Base-by-base conservation (phyloP, 129 eudicot species). In the Flaveria bidentis region DNA sequence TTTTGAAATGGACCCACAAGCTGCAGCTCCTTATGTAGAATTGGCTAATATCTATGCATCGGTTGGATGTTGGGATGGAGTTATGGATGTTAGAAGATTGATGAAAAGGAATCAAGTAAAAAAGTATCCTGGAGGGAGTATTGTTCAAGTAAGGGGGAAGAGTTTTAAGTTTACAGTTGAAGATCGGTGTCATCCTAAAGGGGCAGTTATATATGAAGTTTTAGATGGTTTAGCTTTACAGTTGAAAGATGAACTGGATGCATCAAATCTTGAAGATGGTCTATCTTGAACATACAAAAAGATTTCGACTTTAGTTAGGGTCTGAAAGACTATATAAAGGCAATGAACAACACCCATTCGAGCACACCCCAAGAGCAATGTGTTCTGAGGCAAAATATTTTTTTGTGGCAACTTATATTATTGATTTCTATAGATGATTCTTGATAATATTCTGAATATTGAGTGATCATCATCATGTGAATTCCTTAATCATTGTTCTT, bases 1-100 rank as follows among this genome's bases (percentile, higher is more conserved):
- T 72, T 79, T 85, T 63, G 75, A 86, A 68, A 78, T 93, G 52
- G 95, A 86, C 44, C 91, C 98, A 5, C 68, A 60, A 58, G 83
- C 81, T 50, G 95, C 95, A 41, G 92, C 90, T 67, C 86, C 92
- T 4, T 90, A 88, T 53, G 98, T 93, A 23, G 97, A 88, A 80
- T 82, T 90, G 96, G 88, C 97, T 0, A 93, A 85, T 74, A 73
- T 90, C 66, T 93, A 90, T 81, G 98, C 98, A 20, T 86, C 75
- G 2, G 84, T 63, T n/a, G 86, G 83, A 47, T 80, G 81, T 76
- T 90, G 98, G 98, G 86, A 84, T 70, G 86, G 87, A 44, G 92
- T 93, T 76, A 76, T 91, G 16, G 71, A 45, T 36, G 72, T 87
- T 66, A 84, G 98, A 69, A 67, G 69, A 55, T 73, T 81, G 64